A percentile compares a stretch with the other conserved stretches of the same genome.
These are phyloP conservation scores for Phlyctochytrium bullatum DNA, from an alignment of 192 early-diverging fungal genomes.

Conservation along the genomic window DNA sequence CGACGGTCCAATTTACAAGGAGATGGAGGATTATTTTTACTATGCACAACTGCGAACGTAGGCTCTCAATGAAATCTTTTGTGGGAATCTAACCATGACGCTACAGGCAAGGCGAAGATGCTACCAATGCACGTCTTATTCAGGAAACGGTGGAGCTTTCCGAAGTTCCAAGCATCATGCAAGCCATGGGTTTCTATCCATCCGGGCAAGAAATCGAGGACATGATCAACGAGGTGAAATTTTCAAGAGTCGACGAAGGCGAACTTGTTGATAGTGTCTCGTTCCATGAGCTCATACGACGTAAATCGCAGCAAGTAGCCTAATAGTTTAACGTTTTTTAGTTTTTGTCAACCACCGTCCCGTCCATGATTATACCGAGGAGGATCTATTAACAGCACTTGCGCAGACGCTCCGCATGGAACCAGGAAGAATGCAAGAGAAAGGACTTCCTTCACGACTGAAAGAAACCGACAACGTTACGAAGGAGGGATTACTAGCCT, in stretches of 20 bases:
- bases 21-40: conserved; percentile 68
- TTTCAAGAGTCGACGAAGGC: conserved; percentile 30
- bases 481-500: conserved; percentile 37
- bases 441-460: conserved; percentile 3
- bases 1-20: conserved; percentile 44
- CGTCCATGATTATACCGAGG: conserved; percentile 32
- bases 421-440: conserved; percentile 23
- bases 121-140: conserved; percentile 36
- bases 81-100: neutral
- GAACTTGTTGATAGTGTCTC: conserved; percentile 35
- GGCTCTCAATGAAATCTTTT: conserved; percentile 4
- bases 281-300: conserved; percentile 53
- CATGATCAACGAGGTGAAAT: conserved; percentile 61
- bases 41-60: conserved; percentile 57
- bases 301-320: conserved; percentile 24
- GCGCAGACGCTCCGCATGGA: conserved; percentile 35
- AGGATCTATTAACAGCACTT: conserved; percentile 43
- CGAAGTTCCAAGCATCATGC: conserved; percentile 54
- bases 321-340: conserved; percentile 16
- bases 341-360: conserved; percentile 61
- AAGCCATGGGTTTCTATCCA: conserved; percentile 61
- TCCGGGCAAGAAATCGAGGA: conserved; percentile 54
- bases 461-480: conserved; percentile 15
- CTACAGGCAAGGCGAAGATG: conserved; percentile 55
- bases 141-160: conserved; percentile 35